Conservation (phyloP, 768 basidiomycete species). For the Suillus brevipes region DNA sequence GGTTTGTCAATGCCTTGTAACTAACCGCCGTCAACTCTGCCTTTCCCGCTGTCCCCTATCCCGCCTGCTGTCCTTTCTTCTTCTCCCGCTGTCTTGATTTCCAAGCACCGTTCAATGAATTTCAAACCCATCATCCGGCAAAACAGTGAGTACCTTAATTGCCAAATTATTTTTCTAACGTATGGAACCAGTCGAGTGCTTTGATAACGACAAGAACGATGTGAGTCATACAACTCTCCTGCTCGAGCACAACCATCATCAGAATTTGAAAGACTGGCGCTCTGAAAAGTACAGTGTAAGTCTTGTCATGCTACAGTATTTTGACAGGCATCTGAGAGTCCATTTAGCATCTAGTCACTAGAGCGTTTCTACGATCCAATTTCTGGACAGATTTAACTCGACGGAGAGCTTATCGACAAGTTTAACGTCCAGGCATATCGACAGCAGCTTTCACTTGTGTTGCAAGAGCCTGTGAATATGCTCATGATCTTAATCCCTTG, state of each 20-base stretch:
- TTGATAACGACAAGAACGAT: slow-evolving; percentile 83
- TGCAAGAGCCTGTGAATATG: slow-evolving; percentile 67
- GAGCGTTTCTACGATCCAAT: slow-evolving; percentile 88
- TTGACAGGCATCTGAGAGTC: slow-evolving; percentile 1
- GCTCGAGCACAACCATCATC: slow-evolving; percentile 11
- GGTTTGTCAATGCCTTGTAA: no score
- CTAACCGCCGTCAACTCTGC: no score
- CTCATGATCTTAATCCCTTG: slow-evolving; percentile 8
- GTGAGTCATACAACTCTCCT: slow-evolving; percentile 38
- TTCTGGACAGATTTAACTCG: slow-evolving; percentile 69
- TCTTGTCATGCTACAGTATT: slow-evolving; percentile 9
- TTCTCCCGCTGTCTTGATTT: slow-evolving; percentile 39
- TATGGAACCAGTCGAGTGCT: slow-evolving; percentile 69
- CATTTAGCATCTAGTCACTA: slow-evolving; percentile 67
- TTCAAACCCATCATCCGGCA: slow-evolving; percentile 46
- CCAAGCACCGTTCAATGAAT: slow-evolving; percentile 37
- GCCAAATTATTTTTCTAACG: slow-evolving; percentile 17
- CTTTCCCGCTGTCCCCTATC: no score
- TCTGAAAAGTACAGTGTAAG: slow-evolving; percentile 80
- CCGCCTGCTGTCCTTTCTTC: slow-evolving; percentile 33
- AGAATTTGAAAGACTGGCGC: slow-evolving; percentile 60
- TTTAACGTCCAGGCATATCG: slow-evolving; percentile 87
- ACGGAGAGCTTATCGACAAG: slow-evolving; percentile 71
- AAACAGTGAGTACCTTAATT: slow-evolving; percentile 38
- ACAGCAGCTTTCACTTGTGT: slow-evolving; percentile 85